Percentiles rank a stretch among this genome's conserved stretches.
Conservation (phyloP, 192 early-diverging fungal species). For the Diversispora epigaea region DNA sequence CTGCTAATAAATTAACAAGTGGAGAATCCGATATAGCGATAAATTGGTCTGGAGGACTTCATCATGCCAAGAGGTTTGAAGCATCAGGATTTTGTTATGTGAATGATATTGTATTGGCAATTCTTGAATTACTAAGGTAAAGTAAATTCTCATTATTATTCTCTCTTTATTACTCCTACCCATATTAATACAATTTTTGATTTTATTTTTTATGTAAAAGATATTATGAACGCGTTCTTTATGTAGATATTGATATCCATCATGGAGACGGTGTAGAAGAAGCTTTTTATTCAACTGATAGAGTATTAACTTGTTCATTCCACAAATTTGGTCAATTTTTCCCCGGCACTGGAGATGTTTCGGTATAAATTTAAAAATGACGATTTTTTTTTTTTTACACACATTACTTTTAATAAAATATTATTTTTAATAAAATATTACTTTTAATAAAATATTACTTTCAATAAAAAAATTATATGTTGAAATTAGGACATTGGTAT, state of each 20-base stretch:
- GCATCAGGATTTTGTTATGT: constrained; percentile 96
- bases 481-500: constrained; percentile 82
- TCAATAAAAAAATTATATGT: neutral
- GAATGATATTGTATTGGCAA: constrained; percentile 89
- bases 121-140: constrained; percentile 66
- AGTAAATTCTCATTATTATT: neutral
- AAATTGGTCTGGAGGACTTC: constrained; percentile 90
- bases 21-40: constrained; percentile 70
- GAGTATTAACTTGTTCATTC: constrained; percentile 95
- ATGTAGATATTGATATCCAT: constrained; percentile 92
- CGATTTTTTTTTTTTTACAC: neutral
- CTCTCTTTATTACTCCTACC: neutral
- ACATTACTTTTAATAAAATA: neutral
- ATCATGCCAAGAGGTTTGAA: constrained; percentile 78
- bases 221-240: constrained; percentile 88
- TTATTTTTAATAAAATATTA: neutral
- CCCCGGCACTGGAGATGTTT: constrained; percentile 86
- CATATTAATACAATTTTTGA: no score
- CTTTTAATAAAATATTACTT: neutral
- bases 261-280: constrained; percentile 96
- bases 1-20: constrained; percentile 61
- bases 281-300: constrained; percentile 88
- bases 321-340: constrained; percentile 97
- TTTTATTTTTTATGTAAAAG: constrained; percentile 16
- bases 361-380: constrained; percentile 32